Percentiles rank a stretch among this genome's conserved stretches.
These are phyloP conservation scores for Pisolithus marmoratus DNA, from an alignment of 768 basidiomycete genomes.

Conservation along the genomic window DNA sequence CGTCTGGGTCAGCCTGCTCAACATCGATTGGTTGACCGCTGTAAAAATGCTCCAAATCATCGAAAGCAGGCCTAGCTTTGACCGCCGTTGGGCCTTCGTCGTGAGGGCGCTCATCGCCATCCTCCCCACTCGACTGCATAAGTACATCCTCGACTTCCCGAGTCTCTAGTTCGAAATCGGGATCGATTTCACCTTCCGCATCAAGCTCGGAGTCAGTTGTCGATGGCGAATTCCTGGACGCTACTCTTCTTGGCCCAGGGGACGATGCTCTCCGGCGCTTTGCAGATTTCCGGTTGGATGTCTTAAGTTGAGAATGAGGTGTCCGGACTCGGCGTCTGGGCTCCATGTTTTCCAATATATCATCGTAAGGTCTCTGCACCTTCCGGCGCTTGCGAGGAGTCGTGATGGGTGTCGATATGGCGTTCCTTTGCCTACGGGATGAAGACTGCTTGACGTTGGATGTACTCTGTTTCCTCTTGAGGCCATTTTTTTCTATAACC, in stretches of 20 bases:
- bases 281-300: conserved; percentile 3
- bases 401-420: conserved; percentile 15
- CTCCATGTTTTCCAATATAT: conserved; percentile 3
- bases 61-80: conserved; percentile 14
- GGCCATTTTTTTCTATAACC: conserved; percentile 12
- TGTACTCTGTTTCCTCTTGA: conserved; percentile 14
- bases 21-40: conserved; percentile 26
- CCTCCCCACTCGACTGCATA: conserved; percentile 21
- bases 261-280: conserved; percentile 26
- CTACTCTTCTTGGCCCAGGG: conserved; percentile 18
- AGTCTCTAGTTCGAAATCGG: conserved; percentile 29
- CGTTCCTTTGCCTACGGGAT: conserved; percentile 2
- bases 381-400: conserved; percentile 23
- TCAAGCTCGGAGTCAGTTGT: conserved; percentile 26
- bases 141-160: conserved; percentile 33
- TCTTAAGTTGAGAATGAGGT: conserved; percentile 3
- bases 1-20: conserved; percentile 11
- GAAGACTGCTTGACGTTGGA: conserved; percentile 6
- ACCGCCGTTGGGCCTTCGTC: conserved; percentile 3
- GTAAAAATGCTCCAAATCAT: conserved; percentile 28
- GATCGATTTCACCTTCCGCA: conserved; percentile 28
- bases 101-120: conserved; percentile 11
- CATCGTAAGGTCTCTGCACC: conserved; percentile 2
- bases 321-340: conserved; percentile 3
- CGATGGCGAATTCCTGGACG: conserved; percentile 16